Base-by-base conservation (phyloP, 176 grass and related monocot species). In the Triticum turgidum region DNA sequence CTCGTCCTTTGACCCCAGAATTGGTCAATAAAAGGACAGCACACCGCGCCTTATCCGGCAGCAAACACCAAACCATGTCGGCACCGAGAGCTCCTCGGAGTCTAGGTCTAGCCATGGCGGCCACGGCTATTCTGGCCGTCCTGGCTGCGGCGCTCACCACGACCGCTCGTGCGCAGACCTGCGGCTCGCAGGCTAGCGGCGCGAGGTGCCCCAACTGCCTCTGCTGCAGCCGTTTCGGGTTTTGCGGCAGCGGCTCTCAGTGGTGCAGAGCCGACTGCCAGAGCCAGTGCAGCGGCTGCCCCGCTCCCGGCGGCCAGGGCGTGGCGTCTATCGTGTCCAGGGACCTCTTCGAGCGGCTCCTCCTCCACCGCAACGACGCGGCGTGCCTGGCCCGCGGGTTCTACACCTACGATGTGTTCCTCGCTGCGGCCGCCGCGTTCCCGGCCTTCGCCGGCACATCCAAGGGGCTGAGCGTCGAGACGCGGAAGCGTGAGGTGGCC, bases 351-450 rank as follows among this genome's bases (percentile, higher is more conserved):
- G 88, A 95, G 6, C 75, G 58, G 56, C 58, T 95, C 17, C 88
- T 95, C 34, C 87, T 84, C 74, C 86, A 92, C 86, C 81, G 83
- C 59, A 82, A 92, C 70, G 88, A 90, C 45, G 27, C 25, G 0
- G 65, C 74, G 70, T 95, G 90, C 42, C 80, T 12, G 0, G 88
- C 86, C 5, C 20, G 73, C 3, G 83, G 86, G 59, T 95, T 95
- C 80, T 95, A 95, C 91, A 92, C 88, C 27, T 92, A 95, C 80
- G 29, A 88, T 25, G 88, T 88, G 4, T 87, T 92, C 78, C 24
- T 94, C 65, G 66, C 90, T 22, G 88, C 88, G 18, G 88, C 93
- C 1, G 75, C 38, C 39, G 79, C 83, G 18, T 91, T 86, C 69
- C 33, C 49, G 47, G 44, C 27, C 15, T 92, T 92, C 47, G 18